Conservation (phyloP, 371 early-diverging fungal species). For the Massospora cicadina region DNA sequence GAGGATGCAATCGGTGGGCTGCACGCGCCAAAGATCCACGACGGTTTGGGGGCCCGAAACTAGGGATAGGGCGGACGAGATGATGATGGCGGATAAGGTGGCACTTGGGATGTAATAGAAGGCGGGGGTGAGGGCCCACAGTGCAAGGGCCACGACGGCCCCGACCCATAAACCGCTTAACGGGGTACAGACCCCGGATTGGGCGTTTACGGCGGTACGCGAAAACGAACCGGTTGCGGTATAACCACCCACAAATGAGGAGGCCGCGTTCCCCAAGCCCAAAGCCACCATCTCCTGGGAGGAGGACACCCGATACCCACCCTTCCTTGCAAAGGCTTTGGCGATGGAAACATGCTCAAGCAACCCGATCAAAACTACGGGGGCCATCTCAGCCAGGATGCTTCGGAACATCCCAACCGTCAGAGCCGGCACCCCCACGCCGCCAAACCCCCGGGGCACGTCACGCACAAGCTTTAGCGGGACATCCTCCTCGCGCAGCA, state of each 20-base stretch:
- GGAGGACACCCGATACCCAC: conserved; percentile 25
- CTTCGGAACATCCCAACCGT: conserved; percentile 13
- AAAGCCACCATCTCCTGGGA: conserved; percentile 76
- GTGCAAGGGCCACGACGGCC: conserved; percentile 45
- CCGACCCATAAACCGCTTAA: conserved; percentile 55
- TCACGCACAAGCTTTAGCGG: conserved; percentile 29
- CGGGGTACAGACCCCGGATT: conserved; percentile 62
- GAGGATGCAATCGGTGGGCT: conserved; percentile 27
- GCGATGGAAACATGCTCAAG: conserved; percentile 71
- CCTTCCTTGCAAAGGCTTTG: conserved; percentile 60
- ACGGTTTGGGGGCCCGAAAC: conserved; percentile 12
- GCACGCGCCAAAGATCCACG: conserved; percentile 19
- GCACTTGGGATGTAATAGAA: conserved; percentile 71
- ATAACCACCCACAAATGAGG: conserved; percentile 63
- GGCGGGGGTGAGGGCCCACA: conserved; percentile 56
- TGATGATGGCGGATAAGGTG: conserved; percentile 55
- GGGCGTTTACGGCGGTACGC: conserved; percentile 61
- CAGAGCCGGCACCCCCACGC: neutral
- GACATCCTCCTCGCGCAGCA: neutral
- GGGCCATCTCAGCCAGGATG: conserved; percentile 31
- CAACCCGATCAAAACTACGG: conserved; percentile 47
- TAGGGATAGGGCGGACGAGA: conserved; percentile 33
- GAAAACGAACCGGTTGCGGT: conserved; percentile 77
- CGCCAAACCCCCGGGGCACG: conserved; percentile 44
- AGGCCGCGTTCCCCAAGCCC: conserved; percentile 58